Conservation (phyloP, 2,329 filamentous ascomycete species). For the Beauveria sp. region DNA sequence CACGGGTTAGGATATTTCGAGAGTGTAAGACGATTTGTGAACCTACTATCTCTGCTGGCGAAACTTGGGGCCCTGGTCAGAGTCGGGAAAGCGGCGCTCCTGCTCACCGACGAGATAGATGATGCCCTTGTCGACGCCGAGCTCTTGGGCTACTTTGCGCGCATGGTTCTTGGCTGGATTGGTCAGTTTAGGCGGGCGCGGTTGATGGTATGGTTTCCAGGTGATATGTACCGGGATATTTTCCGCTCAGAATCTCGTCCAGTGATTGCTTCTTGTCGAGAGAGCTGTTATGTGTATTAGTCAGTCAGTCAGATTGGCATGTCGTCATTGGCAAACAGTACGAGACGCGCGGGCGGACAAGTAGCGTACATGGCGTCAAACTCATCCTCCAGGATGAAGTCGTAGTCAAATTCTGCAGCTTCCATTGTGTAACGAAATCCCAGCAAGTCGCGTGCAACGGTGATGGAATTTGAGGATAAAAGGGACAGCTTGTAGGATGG, state of each 20-base stretch:
- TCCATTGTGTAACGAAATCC: background rate
- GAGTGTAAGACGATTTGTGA: background rate
- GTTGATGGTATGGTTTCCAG: background rate
- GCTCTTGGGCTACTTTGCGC: slow-evolving; percentile 45
- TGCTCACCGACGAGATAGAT: slow-evolving; percentile 49
- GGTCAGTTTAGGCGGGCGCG: background rate
- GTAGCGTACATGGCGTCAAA: slow-evolving; percentile 47
- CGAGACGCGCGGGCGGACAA: background rate
- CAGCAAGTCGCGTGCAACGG: background rate
- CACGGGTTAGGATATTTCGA: background rate
- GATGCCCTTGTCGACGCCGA: slow-evolving; percentile 42
- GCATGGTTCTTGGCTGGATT: slow-evolving; percentile 47
- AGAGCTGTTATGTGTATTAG: slow-evolving; percentile 18
- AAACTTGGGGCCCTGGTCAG: slow-evolving; percentile 48
- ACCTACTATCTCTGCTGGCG: slow-evolving; percentile 52
- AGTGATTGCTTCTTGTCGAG: slow-evolving; percentile 31
- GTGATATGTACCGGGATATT: slow-evolving; percentile 19
- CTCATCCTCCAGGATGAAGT: slow-evolving; percentile 42
- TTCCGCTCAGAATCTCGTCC: slow-evolving; percentile 17
- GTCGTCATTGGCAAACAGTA: background rate
- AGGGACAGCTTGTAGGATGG: background rate
- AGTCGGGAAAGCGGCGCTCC: slow-evolving; percentile 47
- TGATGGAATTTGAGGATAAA: background rate
- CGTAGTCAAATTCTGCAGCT: slow-evolving; percentile 26
- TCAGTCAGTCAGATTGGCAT: background rate